These are phyloP conservation scores for Larix kaempferi DNA, from an alignment of 75 land plant species.

Conservation along the genomic window DNA sequence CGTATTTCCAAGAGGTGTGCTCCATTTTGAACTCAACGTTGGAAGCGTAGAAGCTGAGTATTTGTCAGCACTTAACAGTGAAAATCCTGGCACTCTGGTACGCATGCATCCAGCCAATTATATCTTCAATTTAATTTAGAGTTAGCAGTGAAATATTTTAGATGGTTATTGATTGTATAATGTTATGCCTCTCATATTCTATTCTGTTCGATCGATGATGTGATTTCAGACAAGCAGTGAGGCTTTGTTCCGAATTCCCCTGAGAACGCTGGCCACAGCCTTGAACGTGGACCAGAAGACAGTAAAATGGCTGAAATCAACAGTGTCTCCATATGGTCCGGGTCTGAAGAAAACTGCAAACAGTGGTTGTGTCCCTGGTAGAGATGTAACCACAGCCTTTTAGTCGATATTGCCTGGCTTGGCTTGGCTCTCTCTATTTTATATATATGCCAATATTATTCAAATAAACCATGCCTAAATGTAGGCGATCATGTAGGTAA, in stretches of 20 bases:
- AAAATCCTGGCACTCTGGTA: slow-evolving; percentile 19
- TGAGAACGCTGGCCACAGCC: background rate
- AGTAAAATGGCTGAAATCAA: background rate
- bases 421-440: too few relatives aligned
- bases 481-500: too few relatives aligned
- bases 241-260: background rate
- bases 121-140: too few relatives aligned
- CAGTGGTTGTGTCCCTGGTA: background rate
- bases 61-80: slow-evolving; percentile 18
- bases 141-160: background rate
- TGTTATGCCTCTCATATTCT: background rate
- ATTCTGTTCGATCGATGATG: background rate
- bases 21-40: slow-evolving; percentile 24
- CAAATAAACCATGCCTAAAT: too few relatives aligned
- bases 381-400: too few relatives aligned
- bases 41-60: slow-evolving; percentile 12
- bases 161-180: background rate
- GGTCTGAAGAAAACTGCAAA: background rate
- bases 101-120: background rate
- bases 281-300: background rate
- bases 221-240: background rate
- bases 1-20: slow-evolving; percentile 17
- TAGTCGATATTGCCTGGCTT: too few relatives aligned
- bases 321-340: background rate
- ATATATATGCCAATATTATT: too few relatives aligned